These are phyloP conservation scores for Nepenthes mirabilis DNA, from an alignment of 148 eudicot genomes.

Conservation along the genomic window DNA sequence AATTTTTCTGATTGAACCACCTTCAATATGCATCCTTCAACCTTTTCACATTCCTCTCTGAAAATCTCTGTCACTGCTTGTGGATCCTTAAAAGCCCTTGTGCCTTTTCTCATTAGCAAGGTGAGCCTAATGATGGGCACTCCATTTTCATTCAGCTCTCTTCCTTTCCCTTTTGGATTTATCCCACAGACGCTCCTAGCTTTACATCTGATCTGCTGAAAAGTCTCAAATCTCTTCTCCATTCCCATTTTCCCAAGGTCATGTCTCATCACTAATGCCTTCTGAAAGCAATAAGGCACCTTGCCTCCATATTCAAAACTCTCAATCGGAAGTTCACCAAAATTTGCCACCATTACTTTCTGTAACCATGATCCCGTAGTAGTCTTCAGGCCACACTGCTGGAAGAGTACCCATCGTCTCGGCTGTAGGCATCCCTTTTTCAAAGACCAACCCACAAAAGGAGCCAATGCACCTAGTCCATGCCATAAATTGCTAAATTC, in stretches of 20 bases:
- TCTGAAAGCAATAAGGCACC: constrained; percentile 24
- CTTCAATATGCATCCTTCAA: constrained; percentile 25
- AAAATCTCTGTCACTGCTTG: constrained; percentile 20
- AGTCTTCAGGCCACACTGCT: constrained; percentile 27
- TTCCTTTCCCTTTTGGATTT: constrained; percentile 8
- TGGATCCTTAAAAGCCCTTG: constrained; percentile 23
- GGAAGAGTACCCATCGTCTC: constrained; percentile 28
- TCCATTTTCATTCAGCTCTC: constrained; percentile 16
- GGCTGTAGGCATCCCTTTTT: constrained; percentile 17
- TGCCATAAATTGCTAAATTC: constrained; percentile 32
- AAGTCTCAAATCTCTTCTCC: constrained; percentile 15
- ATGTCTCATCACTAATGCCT: constrained; percentile 40
- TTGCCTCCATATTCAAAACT: constrained; percentile 6
- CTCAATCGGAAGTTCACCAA: constrained; percentile 10
- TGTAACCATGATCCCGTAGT: constrained; percentile 26
- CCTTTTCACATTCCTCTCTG: constrained; percentile 18
- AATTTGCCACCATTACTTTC: constrained; percentile 7
- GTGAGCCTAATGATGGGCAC: constrained; percentile 24
- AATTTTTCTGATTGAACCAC: constrained; percentile 32
- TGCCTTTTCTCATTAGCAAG: constrained; percentile 34
- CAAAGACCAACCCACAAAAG: constrained; percentile 31
- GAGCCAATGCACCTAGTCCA: constrained; percentile 19
- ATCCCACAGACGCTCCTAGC: constrained; percentile 15
- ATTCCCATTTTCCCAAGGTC: constrained; percentile 17
- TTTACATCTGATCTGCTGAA: constrained; percentile 28